Evolutionary conservation across 163 green algal genomes (phyloP), one percentile per base, ranked within the genome.

Genomic region (Scenedesmus sp.): DNA sequence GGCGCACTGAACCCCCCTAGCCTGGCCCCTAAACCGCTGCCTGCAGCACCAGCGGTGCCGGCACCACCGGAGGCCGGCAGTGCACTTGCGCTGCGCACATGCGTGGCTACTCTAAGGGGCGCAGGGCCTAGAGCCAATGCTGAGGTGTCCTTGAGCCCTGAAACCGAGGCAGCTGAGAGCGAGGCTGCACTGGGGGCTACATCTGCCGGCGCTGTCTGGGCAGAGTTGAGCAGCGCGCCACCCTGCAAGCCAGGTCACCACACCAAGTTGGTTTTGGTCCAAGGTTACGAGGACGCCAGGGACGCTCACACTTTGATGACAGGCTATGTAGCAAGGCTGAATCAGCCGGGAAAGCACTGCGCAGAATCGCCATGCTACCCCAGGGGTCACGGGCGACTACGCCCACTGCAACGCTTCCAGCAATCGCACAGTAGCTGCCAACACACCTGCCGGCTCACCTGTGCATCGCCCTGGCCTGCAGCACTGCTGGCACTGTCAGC

Each of bases 31-130:
- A 76, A 76, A 76, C 37, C 73, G 73, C 73, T 37, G 3, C 73
- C 73, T 33, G 73, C 33, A 15, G 73, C 35, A 4, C 79, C 51
- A 79, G 56, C 37, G 24, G 37, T 43, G 84, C 37, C 51, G 6
- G 40, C 40, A 81, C 56, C 42, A 46, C 56, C 84, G 46, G 84
- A 42, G 49, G 84, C 65, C 15, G 85, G 85, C 43, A 89, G 30
- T 0, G 85, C 85, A 73, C 70, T 90, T 26, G 78, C 72, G 61
- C 85, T 90, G 51, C 85, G 37, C 3, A 42, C 72, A 42, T 90
- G 85, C 24, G 85, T 90, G n/a, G 85, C 85, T 1, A 90, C 70
- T 22, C 26, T 65, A 5, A 49, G 81, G 30, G 37, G 81, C 24
- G 79, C 33, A 42, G 72, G 72, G 56, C 76, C 24, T 22, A 85